Evolutionary conservation across 2,329 filamentous ascomycete species (phyloP).

Genomic region (Exophiala calicioides): DNA sequence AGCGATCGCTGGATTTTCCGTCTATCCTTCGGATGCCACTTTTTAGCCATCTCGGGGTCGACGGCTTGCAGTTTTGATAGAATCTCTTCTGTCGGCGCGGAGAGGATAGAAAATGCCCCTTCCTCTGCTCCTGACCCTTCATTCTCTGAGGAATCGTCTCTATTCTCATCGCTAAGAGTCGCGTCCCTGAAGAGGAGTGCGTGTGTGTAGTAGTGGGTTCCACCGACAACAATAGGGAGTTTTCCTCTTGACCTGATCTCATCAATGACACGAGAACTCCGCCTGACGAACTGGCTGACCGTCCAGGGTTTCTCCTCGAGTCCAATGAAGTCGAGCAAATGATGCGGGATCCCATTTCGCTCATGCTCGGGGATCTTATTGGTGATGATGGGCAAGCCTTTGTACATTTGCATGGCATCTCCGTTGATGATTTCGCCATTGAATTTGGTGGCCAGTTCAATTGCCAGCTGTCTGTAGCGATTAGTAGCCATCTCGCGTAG

Average conservation of each 20-base stretch:
- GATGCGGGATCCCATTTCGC: slow-evolving; percentile 78
- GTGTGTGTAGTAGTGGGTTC: slow-evolving; percentile 94
- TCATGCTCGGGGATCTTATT: slow-evolving; percentile 83
- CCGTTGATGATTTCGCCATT: slow-evolving; percentile 95
- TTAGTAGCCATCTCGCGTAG: slow-evolving; percentile 28
- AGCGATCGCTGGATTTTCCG: slow-evolving; percentile 88
- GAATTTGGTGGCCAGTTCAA: slow-evolving; percentile 79
- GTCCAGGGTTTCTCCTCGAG: slow-evolving; percentile 80
- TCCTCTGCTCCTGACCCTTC: slow-evolving; percentile 29
- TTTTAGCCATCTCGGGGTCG: slow-evolving; percentile 83
- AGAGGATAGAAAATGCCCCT: slow-evolving; percentile 62
- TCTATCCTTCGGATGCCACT: slow-evolving; percentile 92
- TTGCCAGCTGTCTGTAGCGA: slow-evolving; percentile 67
- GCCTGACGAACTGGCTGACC: slow-evolving; percentile 72
- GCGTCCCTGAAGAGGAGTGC: slow-evolving; percentile 78
- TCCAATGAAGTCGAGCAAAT: slow-evolving; percentile 77
- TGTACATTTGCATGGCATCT: slow-evolving; percentile 97
- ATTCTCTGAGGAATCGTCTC: slow-evolving; percentile 29
- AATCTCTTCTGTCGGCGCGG: slow-evolving; percentile 70
- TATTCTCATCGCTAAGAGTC: slow-evolving; percentile 50
- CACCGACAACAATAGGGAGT: slow-evolving; percentile 86
- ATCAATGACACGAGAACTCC: slow-evolving; percentile 67
- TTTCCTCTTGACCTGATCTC: slow-evolving; percentile 78
- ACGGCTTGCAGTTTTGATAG: slow-evolving; percentile 72
- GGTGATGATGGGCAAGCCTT: slow-evolving; percentile 87